A percentile compares a stretch with the other conserved stretches of the same genome.
Evolutionary conservation across 805 yeast species (phyloP).

Genomic region (Yarrowia sp.): DNA sequence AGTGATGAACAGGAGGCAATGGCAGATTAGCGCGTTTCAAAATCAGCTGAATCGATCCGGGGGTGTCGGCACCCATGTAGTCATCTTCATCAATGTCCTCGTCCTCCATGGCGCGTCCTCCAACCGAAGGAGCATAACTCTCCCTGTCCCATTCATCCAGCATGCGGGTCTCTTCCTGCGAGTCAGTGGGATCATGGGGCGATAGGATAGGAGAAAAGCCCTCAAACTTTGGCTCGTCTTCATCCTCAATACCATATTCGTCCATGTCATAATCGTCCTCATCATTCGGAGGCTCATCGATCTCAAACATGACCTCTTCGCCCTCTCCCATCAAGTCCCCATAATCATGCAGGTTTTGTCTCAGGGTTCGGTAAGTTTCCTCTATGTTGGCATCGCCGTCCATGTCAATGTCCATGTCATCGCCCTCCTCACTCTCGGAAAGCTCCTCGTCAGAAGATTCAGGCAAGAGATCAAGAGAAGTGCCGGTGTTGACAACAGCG

Average conservation of each 20-base stretch:
- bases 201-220: constrained; percentile 3
- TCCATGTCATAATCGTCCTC: background rate
- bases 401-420: background rate
- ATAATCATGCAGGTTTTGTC: background rate
- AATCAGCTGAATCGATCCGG: constrained; percentile 7
- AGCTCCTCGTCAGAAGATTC: constrained; percentile 15
- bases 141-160: constrained; percentile 17
- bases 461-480: background rate
- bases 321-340: background rate
- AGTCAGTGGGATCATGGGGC: constrained; percentile 1
- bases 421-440: background rate
- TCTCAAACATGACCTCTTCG: constrained; percentile 13
- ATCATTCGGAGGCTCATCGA: background rate
- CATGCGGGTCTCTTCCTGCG: constrained; percentile 1
- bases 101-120: background rate
- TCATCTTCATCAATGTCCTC: background rate
- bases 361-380: background rate
- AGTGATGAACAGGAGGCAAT: constrained; percentile 8
- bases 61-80: background rate
- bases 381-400: background rate
- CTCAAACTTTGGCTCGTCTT: background rate
- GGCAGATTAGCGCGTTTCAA: background rate
- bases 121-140: constrained; percentile 7
- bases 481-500: constrained; percentile 2
- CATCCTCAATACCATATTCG: background rate